Evolutionary conservation across 169 alveolate species (phyloP).

Genomic region (Cryptosporidium meleagridis): DNA sequence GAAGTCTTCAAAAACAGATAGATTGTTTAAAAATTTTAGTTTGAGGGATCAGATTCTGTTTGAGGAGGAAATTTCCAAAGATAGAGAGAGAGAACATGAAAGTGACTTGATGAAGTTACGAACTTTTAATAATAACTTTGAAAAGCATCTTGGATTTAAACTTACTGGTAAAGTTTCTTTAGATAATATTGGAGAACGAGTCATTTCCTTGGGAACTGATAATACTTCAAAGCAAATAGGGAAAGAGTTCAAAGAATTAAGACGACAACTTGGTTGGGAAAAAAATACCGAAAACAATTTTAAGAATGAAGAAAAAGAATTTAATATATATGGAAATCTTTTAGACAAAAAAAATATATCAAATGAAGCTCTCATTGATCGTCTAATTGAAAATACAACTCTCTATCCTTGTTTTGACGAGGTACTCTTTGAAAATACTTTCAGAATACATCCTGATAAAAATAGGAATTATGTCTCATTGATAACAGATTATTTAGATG

Average conservation of each 20-base stretch:
- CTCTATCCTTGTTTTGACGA: constrained; percentile 69
- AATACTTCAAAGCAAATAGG: neutral
- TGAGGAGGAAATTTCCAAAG: neutral
- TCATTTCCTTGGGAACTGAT: neutral
- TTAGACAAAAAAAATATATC: neutral
- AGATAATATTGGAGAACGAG: constrained; percentile 27
- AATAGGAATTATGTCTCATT: constrained; percentile 30
- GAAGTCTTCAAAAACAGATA: neutral
- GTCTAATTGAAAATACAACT: constrained; percentile 66
- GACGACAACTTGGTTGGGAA: constrained; percentile 60
- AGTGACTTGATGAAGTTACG: neutral
- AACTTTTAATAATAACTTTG: constrained; percentile 46
- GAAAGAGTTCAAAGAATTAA: constrained; percentile 25
- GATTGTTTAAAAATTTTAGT: neutral
- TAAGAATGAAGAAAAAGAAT: constrained; percentile 19
- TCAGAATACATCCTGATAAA: constrained; percentile 58
- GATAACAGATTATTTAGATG: constrained; percentile 41
- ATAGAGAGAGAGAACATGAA: neutral
- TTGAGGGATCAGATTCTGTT: constrained; percentile 10
- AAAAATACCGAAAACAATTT: neutral
- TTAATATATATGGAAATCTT: constrained; percentile 23
- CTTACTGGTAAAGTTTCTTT: constrained; percentile 10
- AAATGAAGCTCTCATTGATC: constrained; percentile 6
- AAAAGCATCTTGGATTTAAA: constrained; percentile 44
- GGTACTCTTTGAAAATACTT: constrained; percentile 53